Percentiles rank a stretch among this genome's conserved stretches.
These are phyloP conservation scores for Diutina scorzettiae DNA, from an alignment of 1,139 yeast genomes.

Conservation along the genomic window DNA sequence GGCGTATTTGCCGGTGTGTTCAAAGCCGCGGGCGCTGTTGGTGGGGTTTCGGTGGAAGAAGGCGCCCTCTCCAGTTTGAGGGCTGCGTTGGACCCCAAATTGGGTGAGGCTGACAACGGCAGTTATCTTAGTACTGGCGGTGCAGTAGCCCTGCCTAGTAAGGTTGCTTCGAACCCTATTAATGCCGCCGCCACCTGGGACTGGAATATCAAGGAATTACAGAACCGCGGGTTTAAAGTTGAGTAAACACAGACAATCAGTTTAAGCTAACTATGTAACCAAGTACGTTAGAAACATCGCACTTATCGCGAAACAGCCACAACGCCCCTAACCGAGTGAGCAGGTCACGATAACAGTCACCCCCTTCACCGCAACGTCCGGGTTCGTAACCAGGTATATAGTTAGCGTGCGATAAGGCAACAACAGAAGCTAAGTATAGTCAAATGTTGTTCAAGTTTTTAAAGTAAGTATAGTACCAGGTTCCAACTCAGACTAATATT, in stretches of 20 bases:
- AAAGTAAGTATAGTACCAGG: slow-evolving; percentile 2
- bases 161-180: slow-evolving; percentile 13
- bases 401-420: too few species aligned
- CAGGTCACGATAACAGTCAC: too few species aligned
- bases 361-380: too few species aligned
- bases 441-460: slow-evolving; percentile 1
- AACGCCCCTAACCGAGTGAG: too few species aligned
- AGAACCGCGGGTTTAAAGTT: background rate
- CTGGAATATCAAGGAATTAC: background rate
- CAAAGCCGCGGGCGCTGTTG: slow-evolving; percentile 7
- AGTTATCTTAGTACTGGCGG: slow-evolving; percentile 27
- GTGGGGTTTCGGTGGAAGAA: slow-evolving; percentile 18
- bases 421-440: too few species aligned
- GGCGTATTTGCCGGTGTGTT: slow-evolving; percentile 12
- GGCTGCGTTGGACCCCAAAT: slow-evolving; percentile 21
- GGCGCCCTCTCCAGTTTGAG: slow-evolving; percentile 25
- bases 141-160: slow-evolving; percentile 14
- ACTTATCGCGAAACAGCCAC: too few species aligned
- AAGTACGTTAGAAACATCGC: too few species aligned
- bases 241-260: too few species aligned
- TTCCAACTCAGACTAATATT: background rate
- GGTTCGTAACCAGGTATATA: too few species aligned
- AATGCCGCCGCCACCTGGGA: background rate
- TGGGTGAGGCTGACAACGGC: slow-evolving; percentile 21
- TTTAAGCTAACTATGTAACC: too few species aligned